Evolutionary conservation across 1,284 basidiomycete species (phyloP).

Genomic region (Tilletia horrida): DNA sequence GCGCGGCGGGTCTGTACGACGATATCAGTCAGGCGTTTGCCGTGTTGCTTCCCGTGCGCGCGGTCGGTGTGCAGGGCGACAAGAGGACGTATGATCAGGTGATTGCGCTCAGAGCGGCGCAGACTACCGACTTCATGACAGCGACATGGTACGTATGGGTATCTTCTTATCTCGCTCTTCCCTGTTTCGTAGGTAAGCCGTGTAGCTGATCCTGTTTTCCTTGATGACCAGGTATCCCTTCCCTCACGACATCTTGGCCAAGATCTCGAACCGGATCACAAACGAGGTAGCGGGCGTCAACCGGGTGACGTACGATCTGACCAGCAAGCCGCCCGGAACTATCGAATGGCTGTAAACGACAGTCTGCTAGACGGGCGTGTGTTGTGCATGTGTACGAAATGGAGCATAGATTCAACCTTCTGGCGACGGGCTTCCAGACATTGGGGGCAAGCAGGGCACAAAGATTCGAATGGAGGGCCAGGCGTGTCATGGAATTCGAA

Average conservation of each 20-base stretch:
- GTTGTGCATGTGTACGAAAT: background rate
- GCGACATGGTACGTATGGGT: constrained; percentile 44
- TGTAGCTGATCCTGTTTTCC: background rate
- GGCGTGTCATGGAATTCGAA: too few species aligned
- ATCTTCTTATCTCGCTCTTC: background rate
- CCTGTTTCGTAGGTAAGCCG: background rate
- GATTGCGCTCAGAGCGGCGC: constrained; percentile 52
- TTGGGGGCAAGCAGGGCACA: too few species aligned
- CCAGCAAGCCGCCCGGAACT: constrained; percentile 89
- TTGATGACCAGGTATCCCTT: constrained; percentile 68
- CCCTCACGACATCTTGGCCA: constrained; percentile 82
- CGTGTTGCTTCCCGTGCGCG: constrained; percentile 90
- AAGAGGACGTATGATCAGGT: constrained; percentile 95
- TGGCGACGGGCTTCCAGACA: too few species aligned
- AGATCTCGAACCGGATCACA: constrained; percentile 93
- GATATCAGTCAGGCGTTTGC: constrained; percentile 96
- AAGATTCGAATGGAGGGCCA: too few species aligned
- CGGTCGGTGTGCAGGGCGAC: constrained; percentile 97
- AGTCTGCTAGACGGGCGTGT: background rate
- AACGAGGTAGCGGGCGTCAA: constrained; percentile 88
- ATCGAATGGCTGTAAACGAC: constrained; percentile 56
- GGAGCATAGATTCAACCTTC: too few species aligned
- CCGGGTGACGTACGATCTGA: constrained; percentile 68
- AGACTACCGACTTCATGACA: constrained; percentile 55
- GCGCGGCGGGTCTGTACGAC: constrained; percentile 84